Percentiles rank a stretch among this genome's conserved stretches.
These are phyloP conservation scores for Cyberlindnera japonica DNA, from an alignment of 805 yeast genomes.

Conservation along the genomic window DNA sequence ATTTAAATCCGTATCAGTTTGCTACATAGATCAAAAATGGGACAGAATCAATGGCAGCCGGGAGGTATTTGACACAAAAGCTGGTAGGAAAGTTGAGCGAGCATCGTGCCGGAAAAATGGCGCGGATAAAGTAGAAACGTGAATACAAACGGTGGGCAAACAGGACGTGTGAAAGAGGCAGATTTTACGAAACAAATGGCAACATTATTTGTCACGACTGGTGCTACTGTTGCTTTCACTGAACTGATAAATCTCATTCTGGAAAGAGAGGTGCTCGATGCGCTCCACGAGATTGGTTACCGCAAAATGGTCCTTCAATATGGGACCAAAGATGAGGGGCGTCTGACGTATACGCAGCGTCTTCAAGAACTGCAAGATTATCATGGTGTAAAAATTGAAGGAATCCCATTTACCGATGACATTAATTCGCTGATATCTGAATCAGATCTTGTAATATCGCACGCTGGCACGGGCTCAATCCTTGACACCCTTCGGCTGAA, in stretches of 20 bases:
- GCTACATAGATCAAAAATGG: no score
- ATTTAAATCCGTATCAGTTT: no score
- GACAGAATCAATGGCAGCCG: no score
- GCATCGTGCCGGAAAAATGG: no score
- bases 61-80: neutral
- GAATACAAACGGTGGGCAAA: neutral
- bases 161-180: no score
- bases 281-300: constrained; percentile 37
- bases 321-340: constrained; percentile 40
- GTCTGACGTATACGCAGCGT: constrained; percentile 19
- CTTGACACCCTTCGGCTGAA: constrained; percentile 62
- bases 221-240: constrained; percentile 85
- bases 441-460: constrained; percentile 70
- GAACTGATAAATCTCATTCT: constrained; percentile 47
- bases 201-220: constrained; percentile 66
- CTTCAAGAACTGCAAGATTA: neutral
- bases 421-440: constrained; percentile 38
- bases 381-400: constrained; percentile 29
- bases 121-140: no score
- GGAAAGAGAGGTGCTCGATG: constrained; percentile 31
- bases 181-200: no score
- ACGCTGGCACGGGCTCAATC: constrained; percentile 91
- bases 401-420: constrained; percentile 44
- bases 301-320: constrained; percentile 51
- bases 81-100: neutral